phyloP scores from a whole-genome alignment of 2,329 filamentous ascomycete genomes.

The Stenocarpella maydis region DNA sequence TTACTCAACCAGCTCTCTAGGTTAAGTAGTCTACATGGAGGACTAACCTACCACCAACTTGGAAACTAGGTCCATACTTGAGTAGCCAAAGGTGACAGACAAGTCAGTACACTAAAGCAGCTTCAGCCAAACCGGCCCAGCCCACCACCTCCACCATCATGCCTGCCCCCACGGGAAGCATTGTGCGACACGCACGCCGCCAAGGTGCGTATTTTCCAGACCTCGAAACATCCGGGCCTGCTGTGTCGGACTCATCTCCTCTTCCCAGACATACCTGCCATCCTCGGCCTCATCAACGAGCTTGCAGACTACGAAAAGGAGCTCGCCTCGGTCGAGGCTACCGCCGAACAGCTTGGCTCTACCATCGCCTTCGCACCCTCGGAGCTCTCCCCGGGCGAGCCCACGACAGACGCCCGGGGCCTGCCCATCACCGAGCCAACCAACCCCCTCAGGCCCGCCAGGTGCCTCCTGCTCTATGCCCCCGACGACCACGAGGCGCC shows the following conservation, averaged over 20 bases:
- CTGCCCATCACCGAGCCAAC: conserved; percentile 61
- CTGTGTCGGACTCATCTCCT: background rate
- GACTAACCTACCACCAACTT: too few species aligned
- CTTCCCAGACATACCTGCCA: conserved; percentile 76
- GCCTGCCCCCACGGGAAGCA: conserved; percentile 34
- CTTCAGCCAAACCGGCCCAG: conserved; percentile 40
- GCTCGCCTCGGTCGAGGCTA: conserved; percentile 77
- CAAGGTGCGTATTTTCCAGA: conserved; percentile 56
- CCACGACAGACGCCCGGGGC: conserved; percentile 39
- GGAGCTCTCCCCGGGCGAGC: conserved; percentile 48
- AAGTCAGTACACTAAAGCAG: too few species aligned
- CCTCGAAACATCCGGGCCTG: background rate
- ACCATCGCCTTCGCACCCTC: conserved; percentile 81
- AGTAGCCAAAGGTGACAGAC: too few species aligned
- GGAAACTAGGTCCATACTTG: too few species aligned
- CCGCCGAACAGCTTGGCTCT: conserved; percentile 72
- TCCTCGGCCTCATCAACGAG: conserved; percentile 82
- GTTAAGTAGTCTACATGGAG: background rate
- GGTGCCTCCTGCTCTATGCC: conserved; percentile 74
- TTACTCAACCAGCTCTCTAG: background rate
- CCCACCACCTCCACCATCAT: background rate
- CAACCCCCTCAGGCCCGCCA: conserved; percentile 69
- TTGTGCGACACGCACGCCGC: conserved; percentile 65
- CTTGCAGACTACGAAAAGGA: conserved; percentile 90
- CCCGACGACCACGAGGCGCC: conserved; percentile 51